Base-by-base conservation (phyloP, 177 flowering plant species). In the Tripterygium wilfordii region DNA sequence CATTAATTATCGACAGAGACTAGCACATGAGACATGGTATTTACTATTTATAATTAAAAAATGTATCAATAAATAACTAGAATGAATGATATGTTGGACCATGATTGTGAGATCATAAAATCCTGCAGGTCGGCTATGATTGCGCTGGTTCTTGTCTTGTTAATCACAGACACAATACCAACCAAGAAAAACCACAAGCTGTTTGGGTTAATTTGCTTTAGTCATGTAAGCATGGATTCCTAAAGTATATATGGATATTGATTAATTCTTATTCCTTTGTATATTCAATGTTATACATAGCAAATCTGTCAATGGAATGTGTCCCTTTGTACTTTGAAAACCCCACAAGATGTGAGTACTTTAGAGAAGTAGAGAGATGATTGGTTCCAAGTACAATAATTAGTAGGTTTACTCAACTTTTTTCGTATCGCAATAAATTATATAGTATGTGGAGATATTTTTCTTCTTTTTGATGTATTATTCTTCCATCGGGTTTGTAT, bases 121-220 rank as follows among this genome's bases (percentile, higher is more conserved):
- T 57, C 64, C 57, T 47, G 58, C 62, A 53, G 57, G 41, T 46
- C 67, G 48, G 68, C 67, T 42, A 54, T 66, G 47, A 58, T 69
- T 54, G 64, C 55, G 67, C 67, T 21, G 58, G 63, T 28, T 12
- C 36, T 8, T 73, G 69, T 67, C 73, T n/a, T 67, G 33, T 44
- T 36, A 32, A 53, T 62, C 56, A 39, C 29, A 52, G 67, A 64
- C 76, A 67, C 49, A 51, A 14, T 62, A 60, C 56, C 60, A 32
- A 46, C 46, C 48, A 16, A 25, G 52, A 63, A 56, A 37, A 57
- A 51, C 42, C 43, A 14, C 27, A 41, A n/a, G n/a, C n/a, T n/a
- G n/a, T n/a, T n/a, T n/a, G n/a, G n/a, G n/a, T n/a, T n/a, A n/a
- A n/a, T n/a, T 17, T 62, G 35, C 51, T 43, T 49, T 22, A 32